Evolutionary conservation across 768 basidiomycete species (phyloP).

Genomic region (Amanita thiersii): DNA sequence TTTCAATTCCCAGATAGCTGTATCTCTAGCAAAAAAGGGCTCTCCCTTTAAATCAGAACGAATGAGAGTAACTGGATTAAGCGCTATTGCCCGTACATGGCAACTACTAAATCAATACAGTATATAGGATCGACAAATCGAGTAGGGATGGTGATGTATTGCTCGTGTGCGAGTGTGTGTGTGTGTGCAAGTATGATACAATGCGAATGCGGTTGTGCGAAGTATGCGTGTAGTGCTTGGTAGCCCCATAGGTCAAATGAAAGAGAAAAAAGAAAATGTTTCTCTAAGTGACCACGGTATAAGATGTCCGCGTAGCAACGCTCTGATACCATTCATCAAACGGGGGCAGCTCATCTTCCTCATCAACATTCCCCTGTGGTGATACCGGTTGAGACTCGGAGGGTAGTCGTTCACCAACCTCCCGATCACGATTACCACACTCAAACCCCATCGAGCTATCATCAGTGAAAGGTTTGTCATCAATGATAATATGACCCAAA

Average conservation of each 20-base stretch:
- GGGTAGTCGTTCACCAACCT: conserved; percentile 7
- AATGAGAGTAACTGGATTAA: no score
- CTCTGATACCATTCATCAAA: conserved; percentile 33
- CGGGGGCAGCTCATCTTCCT: conserved; percentile 31
- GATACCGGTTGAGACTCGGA: conserved; percentile 10
- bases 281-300: conserved; percentile 2
- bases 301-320: conserved; percentile 13
- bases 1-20: conserved; percentile 2
- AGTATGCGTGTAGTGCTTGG: background rate
- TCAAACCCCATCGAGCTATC: no score
- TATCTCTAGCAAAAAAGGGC: conserved; percentile 3
- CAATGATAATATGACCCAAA: no score
- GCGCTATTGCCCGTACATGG: background rate
- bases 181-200: conserved; percentile 3
- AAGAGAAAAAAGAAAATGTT: background rate
- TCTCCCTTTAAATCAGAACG: no score
- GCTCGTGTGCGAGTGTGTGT: no score
- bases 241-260: background rate
- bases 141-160: conserved; percentile 1
- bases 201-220: background rate
- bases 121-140: conserved; percentile 1
- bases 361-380: conserved; percentile 21
- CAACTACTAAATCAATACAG: conserved; percentile 6
- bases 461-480: no score
- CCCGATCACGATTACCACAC: no score